Evolutionary conservation across 2,329 filamentous ascomycete species (phyloP), one percentile per base, ranked within the genome.

Genomic region (Penicillium sp.): DNA sequence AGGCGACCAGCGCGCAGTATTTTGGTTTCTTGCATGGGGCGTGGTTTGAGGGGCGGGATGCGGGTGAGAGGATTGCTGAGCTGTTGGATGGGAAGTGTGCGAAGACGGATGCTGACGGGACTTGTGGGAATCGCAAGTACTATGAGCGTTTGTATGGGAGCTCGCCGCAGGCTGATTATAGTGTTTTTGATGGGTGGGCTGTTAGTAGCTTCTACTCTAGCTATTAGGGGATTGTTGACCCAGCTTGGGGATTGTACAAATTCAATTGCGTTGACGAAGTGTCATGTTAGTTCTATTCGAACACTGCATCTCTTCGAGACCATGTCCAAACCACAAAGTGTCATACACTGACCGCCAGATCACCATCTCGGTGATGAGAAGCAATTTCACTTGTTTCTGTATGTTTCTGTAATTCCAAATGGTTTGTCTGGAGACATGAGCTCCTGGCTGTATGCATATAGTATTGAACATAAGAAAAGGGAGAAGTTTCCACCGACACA

Each of bases 1-100:
- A 89, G 69, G 84, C 83, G 2, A 87, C 82, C 0, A 86, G 82
- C 49, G 79, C 84, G 0, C 77, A 84, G 67, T 89, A 87, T 69
- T 89, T 82, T 70, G 87, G 87, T 0, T 89, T 87, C 71, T 63
- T 89, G 67, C 87, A 89, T 35, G 85, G 84, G 0, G 84, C 84
- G 0, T 87, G 78, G 72, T 85, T 79, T 40, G 84, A 87, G 65
- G 85, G 85, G 0, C 76, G 77, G 2, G 77, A 79, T 5, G 81
- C 77, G 0, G 85, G 80, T 0, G 71, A 76, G 44, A 62, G 68
- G 27, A 64, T 73, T 54, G 58, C 56, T 4, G 43, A 43, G 10
- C 27, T 63, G 24, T 18, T 63, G 24, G 40, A 54, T 13, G 36
- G 60, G 24, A 40, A 62, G 24, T 63, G 60, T 44, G 46, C 36